Evolutionary conservation across 169 alveolate species (phyloP), one percentile per base, ranked within the genome.

Genomic region (Eimeria tenella): DNA sequence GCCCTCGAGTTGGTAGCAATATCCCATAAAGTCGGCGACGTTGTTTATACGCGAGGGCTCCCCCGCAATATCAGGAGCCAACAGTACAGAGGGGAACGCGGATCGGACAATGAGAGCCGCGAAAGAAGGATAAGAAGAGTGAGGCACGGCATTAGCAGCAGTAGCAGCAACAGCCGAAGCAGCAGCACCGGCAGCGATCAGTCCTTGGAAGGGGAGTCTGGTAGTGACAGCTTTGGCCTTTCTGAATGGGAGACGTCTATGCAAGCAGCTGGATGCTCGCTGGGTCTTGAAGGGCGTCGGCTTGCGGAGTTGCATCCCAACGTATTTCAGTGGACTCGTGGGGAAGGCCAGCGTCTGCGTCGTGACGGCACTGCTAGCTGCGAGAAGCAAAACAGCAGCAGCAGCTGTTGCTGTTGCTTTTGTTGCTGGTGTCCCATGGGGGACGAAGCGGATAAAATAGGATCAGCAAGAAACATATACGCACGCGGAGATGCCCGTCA

Each of bases 381-480:
- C 87, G 62, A 58, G 23, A 53, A 42, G 42, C 7, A 15, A 23
- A 21, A 42, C 70, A 50, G 23, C 65, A 74, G 60, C 31, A 53
- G 87, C 52, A 52, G 87, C 70, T 10, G 71, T 21, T 79, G 87
- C 87, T 79, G 87, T 49, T 15, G 49, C 17, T 15, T 23, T 17
- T 79, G 87, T 50, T 79, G 87, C 70, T 79, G 87, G 87, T 79
- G 87, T n/a, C 71, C 87, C 31, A 79, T 79, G 87, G 87, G 87
- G 5, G 49, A 9, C 17, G 87, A 79, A 17, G 87, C 23, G 25
- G 71, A 79, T n/a, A 9, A 17, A 3, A 2, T 5, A 1, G 70
- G 70, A 9, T 5, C 25, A 7, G 50, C 25, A 9, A 0, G 87
- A 50, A 79, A 79, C 5, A 53, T 79, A 5, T 79, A 15, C 19